Evolutionary conservation across 176 grass and related monocot genomes (phyloP).

Genomic region (Oryza coarctata): DNA sequence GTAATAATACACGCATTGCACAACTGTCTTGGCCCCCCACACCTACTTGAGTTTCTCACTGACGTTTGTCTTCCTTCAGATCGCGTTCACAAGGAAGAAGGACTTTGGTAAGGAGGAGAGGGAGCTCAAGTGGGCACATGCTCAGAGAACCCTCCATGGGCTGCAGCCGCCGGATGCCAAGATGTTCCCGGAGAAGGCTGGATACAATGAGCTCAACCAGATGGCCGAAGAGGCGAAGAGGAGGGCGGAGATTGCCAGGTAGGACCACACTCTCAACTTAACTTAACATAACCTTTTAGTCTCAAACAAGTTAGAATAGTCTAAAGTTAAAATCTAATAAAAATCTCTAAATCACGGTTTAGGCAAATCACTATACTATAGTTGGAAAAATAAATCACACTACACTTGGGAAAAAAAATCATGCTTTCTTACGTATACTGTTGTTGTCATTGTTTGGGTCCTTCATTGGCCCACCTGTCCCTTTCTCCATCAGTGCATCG

Average conservation of each 20-base stretch:
- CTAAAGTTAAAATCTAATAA: no score
- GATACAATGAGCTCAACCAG: conserved; percentile 65
- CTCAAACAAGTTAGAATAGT: no score
- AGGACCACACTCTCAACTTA: no score
- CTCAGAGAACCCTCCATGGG: conserved; percentile 88
- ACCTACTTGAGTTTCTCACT: neutral
- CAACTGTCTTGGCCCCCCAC: neutral
- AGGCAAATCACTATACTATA: no score
- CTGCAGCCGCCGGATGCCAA: conserved; percentile 61
- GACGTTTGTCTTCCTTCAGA: conserved; percentile 36
- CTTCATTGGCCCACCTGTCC: neutral
- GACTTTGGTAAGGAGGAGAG: conserved; percentile 79
- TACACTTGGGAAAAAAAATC: neutral
- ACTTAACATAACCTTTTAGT: no score
- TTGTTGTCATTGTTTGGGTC: neutral
- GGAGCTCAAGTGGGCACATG: conserved; percentile 86
- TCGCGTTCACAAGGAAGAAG: conserved; percentile 85
- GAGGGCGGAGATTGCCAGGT: conserved; percentile 92
- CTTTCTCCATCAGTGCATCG: conserved; percentile 4
- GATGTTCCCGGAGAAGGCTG: conserved; percentile 65
- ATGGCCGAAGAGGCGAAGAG: conserved; percentile 82
- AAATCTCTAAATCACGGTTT: no score
- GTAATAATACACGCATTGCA: conserved; percentile 31
- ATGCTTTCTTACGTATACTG: neutral
- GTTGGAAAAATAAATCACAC: no score